A percentile compares a stretch with the other conserved stretches of the same genome.
Evolutionary conservation across 495 filamentous ascomycete species (phyloP).

Genomic region (Durotheca rogersii): DNA sequence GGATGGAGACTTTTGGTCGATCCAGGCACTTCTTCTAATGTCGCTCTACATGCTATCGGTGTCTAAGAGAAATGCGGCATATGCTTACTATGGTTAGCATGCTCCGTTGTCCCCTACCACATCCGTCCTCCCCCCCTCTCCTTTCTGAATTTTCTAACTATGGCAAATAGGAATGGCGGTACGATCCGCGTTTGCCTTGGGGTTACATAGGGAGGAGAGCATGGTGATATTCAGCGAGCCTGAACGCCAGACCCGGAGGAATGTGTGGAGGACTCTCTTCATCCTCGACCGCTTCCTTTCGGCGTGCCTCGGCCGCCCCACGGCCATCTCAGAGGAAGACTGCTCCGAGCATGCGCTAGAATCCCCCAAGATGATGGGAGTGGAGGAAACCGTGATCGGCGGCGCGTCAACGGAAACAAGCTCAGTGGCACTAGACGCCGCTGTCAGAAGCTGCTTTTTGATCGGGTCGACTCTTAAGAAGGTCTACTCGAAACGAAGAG

Average conservation of each 20-base stretch:
- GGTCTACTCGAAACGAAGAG: conserved; percentile 68
- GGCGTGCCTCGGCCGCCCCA: conserved; percentile 59
- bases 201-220: conserved; percentile 62
- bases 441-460: conserved; percentile 59
- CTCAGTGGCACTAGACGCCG: conserved; percentile 50
- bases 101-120: not conserved
- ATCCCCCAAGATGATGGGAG: conserved; percentile 37
- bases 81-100: conserved; percentile 56
- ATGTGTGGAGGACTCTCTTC: conserved; percentile 62
- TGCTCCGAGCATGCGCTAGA: conserved; percentile 53
- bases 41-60: conserved; percentile 59
- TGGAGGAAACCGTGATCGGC: conserved; percentile 15
- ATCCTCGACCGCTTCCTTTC: conserved; percentile 62
- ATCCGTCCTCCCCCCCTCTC: not conserved
- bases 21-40: conserved; percentile 63
- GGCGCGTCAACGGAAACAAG: conserved; percentile 26
- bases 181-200: conserved; percentile 59
- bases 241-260: conserved; percentile 50
- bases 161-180: conserved; percentile 58
- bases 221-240: conserved; percentile 50
- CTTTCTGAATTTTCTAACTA: conserved; percentile 11
- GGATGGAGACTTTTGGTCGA: conserved; percentile 62
- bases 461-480: conserved; percentile 67
- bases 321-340: conserved; percentile 62
- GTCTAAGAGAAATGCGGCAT: conserved; percentile 60